Conservation (phyloP, 2,329 filamentous ascomycete species). For the Drechslerella dactyloides region DNA sequence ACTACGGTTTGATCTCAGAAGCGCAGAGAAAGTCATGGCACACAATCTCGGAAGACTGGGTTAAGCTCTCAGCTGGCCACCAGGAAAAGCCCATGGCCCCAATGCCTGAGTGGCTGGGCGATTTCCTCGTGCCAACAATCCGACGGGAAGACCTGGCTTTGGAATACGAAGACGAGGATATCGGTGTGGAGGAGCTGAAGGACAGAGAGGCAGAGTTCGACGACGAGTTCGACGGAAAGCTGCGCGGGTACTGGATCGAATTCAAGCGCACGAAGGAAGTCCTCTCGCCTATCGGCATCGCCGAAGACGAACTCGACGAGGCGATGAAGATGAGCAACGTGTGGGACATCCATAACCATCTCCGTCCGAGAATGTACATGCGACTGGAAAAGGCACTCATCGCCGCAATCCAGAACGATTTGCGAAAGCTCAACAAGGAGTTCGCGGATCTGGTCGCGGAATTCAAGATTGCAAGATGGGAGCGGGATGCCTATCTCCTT, state of each 20-base stretch:
- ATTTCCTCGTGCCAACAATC: conserved; percentile 58
- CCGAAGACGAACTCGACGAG: conserved; percentile 57
- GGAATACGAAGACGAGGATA: conserved; percentile 67
- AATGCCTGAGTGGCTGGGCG: conserved; percentile 67
- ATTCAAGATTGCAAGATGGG: conserved; percentile 66
- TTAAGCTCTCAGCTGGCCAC: conserved; percentile 56
- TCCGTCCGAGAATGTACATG: conserved; percentile 71
- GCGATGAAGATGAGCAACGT: conserved; percentile 63
- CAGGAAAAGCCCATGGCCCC: conserved; percentile 54
- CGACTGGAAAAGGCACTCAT: conserved; percentile 67
- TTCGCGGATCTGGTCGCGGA: conserved; percentile 64
- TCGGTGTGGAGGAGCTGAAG: conserved; percentile 67
- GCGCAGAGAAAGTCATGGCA: conserved; percentile 69
- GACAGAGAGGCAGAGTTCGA: conserved; percentile 67
- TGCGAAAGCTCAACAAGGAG: conserved; percentile 63
- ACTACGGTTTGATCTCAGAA: conserved; percentile 67
- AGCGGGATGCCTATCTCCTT: conserved; percentile 68
- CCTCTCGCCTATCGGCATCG: conserved; percentile 58
- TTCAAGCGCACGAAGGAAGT: conserved; percentile 23
- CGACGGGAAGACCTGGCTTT: conserved; percentile 60
- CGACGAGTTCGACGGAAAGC: conserved; percentile 64
- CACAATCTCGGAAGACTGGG: conserved; percentile 58
- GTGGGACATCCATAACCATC: conserved; percentile 65
- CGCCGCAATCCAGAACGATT: conserved; percentile 59
- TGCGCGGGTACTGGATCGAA: conserved; percentile 58